Evolutionary conservation across 2,329 filamentous ascomycete genomes (phyloP), one percentile per base, ranked within the genome.

Genomic region (Zasmidium angulare): DNA sequence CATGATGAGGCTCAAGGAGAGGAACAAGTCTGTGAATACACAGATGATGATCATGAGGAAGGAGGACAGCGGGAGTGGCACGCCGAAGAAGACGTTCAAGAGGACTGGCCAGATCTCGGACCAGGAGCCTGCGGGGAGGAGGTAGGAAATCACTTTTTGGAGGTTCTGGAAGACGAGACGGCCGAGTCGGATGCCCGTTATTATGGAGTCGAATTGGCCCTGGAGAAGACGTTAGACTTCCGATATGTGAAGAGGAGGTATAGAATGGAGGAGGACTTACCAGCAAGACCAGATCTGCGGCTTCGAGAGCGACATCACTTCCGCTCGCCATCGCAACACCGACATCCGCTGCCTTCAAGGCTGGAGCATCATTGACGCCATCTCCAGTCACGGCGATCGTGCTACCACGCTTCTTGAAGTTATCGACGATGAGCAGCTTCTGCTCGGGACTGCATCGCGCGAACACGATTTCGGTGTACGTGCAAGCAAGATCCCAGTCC

Each of bases 351-450:
- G 73, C 74, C 65, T 79, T 77, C 12, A 79, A 70, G 14, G 75
- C 75, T 19, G 76, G 77, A 11, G 75, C 75, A 59, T 79, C 77
- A 56, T 79, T 79, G 51, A 79, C 77, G 58, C 77, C 76, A 50
- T 79, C 76, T 50, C 76, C 77, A 20, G 78, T 73, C 76, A 78
- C 78, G 51, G 74, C 75, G 40, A 71, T 74, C 60, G 74, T 77
- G 24, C 70, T 71, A 52, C 72, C 72, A 24, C 76, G 72, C 43
- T 75, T 70, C 55, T 78, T 76, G 12, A 78, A 68, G 19, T 76
- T 72, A 53, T 78, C 71, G 2, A 81, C 74, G 76, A 81, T 79
- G 55, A 78, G 76, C 50, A 79, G 76, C 61, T 80, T 81, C 14
- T 78, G 79, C 21, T 71, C 74, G 0, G 78, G 78, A 49, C 75